Evolutionary conservation across 2,329 filamentous ascomycete species (phyloP), one percentile per base, ranked within the genome.

Genomic region (Arthrocladium fulminans): DNA sequence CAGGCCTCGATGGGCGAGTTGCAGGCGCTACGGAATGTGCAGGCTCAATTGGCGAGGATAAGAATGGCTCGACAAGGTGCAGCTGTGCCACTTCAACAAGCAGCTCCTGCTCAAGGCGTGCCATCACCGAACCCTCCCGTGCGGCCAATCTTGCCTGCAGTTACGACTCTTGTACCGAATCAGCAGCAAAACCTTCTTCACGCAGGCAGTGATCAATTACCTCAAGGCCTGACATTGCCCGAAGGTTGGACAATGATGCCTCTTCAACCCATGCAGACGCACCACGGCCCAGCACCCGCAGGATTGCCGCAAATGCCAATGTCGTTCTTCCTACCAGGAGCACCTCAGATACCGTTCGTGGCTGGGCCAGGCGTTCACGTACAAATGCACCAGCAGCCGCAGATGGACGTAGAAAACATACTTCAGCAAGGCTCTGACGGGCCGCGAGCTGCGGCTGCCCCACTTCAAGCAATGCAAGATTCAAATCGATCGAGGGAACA

Each of bases 1-100:
- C 77, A 81, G 39, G 60, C 76, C 27, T 78, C 80, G 13, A 77
- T 84, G 44, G 76, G 82, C 27, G 84, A 92, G 61, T 62, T 89
- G 3, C 75, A 80, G 41, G 68, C 78, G n/a, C 69, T 88, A n/a
- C 76, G 82, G 45, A 67, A 80, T 13, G 70, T 92, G 51, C 76
- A 85, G 51, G 67, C 69, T 17, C 86, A 92, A 62, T 64, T 92
- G 43, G 71, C 77, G 27, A 76, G 83, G 51, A 69, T 89, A 47
- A 80, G 83, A 20, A 72, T 37, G 27, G 35, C 47, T n/a, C 34
- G 38, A 20, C 41, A 51, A 24, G 47, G 35, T 10, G 37, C 45
- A n/a, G 42, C 43, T 9, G 25, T 44, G 27, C 48, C 34, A 19
- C 25, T 43, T 25, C 30, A 20, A 13, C n/a, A 48, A 30, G 45